A percentile compares a stretch with the other conserved stretches of the same genome.
phyloP scores from a whole-genome alignment of 2,329 filamentous ascomycete genomes.

The Verticillium alfalfae region DNA sequence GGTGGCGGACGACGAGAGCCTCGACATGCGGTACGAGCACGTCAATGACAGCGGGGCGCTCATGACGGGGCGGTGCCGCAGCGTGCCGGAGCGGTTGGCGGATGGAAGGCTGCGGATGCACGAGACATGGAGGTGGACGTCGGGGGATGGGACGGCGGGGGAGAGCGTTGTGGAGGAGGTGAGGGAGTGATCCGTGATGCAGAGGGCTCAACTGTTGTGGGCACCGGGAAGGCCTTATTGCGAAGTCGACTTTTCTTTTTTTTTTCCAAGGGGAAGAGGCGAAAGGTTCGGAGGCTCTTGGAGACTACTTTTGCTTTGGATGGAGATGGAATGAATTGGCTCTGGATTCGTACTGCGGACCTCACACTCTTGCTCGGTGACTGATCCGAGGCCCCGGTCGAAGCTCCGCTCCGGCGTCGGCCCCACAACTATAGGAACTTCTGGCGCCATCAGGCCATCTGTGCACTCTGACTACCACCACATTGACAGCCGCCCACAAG shows the following conservation, averaged over 20 bases:
- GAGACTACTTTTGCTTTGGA: too few species aligned
- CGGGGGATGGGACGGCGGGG: conserved; percentile 14
- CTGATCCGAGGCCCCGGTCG: too few species aligned
- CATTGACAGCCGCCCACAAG: neutral
- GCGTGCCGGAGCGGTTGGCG: conserved; percentile 12
- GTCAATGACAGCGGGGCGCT: conserved; percentile 16
- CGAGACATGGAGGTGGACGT: conserved; percentile 20
- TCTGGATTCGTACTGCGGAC: too few species aligned
- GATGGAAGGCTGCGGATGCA: conserved; percentile 17
- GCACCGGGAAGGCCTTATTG: too few species aligned
- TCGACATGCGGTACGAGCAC: conserved; percentile 21
- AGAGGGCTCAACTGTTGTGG: too few species aligned
- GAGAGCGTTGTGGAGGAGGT: conserved; percentile 18
- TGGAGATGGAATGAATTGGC: too few species aligned
- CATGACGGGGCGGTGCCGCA: conserved; percentile 17
- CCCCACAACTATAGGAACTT: too few species aligned
- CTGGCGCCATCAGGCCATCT: neutral
- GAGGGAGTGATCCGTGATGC: neutral
- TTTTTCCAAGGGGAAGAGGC: too few species aligned
- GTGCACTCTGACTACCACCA: neutral
- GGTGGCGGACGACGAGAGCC: conserved; percentile 10
- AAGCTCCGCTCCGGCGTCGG: too few species aligned
- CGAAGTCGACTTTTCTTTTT: too few species aligned
- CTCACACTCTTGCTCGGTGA: too few species aligned
- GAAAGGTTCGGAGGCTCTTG: too few species aligned